Percentiles rank a stretch among this genome's conserved stretches.
Evolutionary conservation across 257 asterid species (phyloP).

Genomic region (Solanum dulcamara): DNA sequence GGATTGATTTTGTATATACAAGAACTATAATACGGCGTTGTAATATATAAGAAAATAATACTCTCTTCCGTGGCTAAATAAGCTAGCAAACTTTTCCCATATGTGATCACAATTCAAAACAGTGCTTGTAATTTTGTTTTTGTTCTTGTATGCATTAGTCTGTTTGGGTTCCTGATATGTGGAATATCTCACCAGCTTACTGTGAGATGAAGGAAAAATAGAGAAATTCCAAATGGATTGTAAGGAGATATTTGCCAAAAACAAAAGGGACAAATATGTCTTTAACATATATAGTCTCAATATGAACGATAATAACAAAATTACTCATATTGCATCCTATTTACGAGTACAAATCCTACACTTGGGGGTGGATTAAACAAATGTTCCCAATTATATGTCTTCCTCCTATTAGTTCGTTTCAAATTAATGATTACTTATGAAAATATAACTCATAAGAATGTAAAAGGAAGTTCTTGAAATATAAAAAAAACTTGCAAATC

Average conservation of each 20-base stretch:
- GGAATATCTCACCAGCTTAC: background rate
- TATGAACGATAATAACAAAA: no score
- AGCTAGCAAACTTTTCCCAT: background rate
- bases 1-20: background rate
- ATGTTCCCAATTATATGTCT: background rate
- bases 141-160: background rate
- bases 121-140: background rate
- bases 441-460: no score
- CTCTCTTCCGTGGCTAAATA: background rate
- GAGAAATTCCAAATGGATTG: background rate
- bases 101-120: background rate
- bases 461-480: no score
- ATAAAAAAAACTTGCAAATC: no score
- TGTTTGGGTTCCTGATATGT: background rate
- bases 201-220: background rate
- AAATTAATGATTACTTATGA: background rate
- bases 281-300: no score
- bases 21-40: background rate
- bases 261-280: background rate
- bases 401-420: background rate
- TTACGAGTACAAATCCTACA: no score
- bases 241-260: background rate
- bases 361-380: background rate
- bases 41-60: background rate
- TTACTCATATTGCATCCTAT: no score